Base-by-base conservation (phyloP, 495 filamentous ascomycete genomes). In the Aspergillus nidulans region DNA sequence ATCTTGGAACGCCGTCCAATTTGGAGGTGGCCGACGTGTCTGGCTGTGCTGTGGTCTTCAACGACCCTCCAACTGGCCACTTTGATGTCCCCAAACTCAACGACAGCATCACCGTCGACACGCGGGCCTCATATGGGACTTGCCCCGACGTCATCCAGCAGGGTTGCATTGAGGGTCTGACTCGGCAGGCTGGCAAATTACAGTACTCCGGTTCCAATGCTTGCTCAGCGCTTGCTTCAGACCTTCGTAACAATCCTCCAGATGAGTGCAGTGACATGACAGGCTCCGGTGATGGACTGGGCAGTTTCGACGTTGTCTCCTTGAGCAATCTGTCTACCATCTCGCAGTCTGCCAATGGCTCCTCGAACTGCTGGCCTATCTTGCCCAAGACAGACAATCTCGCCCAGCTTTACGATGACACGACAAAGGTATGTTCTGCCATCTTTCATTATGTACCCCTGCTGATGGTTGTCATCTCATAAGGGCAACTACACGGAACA, bases 141-240 rank as follows among this genome's bases (percentile, higher is more conserved):
- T 63, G 61, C 25, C 49, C 57, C 19, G 61, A 60, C 34, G 54
- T 63, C 5, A 60, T 63, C 23, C 40, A 45, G 28, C 28, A 63
- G 28, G 20, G 12, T 3, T 60, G 58, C 20, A 60, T 60, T 8
- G 53, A 60, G 18, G 21, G 21, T 7, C 49, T 60, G 15, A 53
- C 53, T 6, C n/a, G 25, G 18, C 53, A 39, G 40, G 53, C 48
- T 0, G 45, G 36, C n/a, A 26, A 50, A 0, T 21, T 59, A 13
- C 19, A 28, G 36, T 36, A 49, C 45, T 25, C 39, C 16, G 30
- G 41, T 2, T 2, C 7, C 8, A 41, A 43, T 21, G 16, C 41
- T n/a, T 58, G 56, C 43, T 24, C 51, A 5, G 46, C 25, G 16
- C 30, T 60, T 1, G 19, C 41, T 21, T 26, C 13, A 1, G 39